A percentile compares a stretch with the other conserved stretches of the same genome.
phyloP scores from a whole-genome alignment of 2,329 filamentous ascomycete species.

The Pseudonectria foliicola region DNA sequence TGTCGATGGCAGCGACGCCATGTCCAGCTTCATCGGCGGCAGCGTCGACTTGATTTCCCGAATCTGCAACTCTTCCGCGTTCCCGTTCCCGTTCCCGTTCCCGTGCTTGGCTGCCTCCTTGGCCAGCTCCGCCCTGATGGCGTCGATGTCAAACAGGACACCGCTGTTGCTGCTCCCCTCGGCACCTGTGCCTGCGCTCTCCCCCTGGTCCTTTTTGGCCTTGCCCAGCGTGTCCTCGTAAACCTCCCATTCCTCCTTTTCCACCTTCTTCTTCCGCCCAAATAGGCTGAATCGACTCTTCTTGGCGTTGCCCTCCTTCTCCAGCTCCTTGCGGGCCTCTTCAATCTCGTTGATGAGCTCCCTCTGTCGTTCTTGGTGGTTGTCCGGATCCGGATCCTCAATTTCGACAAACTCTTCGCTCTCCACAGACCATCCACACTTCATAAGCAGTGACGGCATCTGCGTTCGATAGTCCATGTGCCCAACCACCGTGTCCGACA shows the following conservation, averaged over 20 bases:
- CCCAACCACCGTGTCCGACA: constrained; percentile 76
- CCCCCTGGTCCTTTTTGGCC: constrained; percentile 26
- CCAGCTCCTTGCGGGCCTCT: constrained; percentile 80
- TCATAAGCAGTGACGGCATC: constrained; percentile 80
- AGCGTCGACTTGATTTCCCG: constrained; percentile 82
- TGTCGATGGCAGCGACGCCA: constrained; percentile 29
- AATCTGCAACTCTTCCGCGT: constrained; percentile 50
- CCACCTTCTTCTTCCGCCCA: constrained; percentile 68
- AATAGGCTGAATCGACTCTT: constrained; percentile 66
- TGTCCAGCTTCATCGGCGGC: constrained; percentile 78
- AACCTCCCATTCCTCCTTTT: constrained; percentile 89
- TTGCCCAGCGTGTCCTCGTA: constrained; percentile 64
- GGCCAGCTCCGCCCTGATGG: constrained; percentile 79
- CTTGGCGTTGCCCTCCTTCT: constrained; percentile 66
- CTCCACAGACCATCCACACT: constrained; percentile 86
- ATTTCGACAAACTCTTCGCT: constrained; percentile 95
- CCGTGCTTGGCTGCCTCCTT: constrained; percentile 49
- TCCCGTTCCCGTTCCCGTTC: too few species aligned
- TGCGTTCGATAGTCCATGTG: constrained; percentile 95
- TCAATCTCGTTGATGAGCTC: constrained; percentile 97
- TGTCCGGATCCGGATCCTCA: constrained; percentile 93
- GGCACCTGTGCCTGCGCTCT: constrained; percentile 32
- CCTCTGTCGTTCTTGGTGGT: constrained; percentile 77
- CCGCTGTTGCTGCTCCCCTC: constrained; percentile 47
- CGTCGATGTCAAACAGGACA: constrained; percentile 91